Conservation (phyloP, 495 filamentous ascomycete species). For the Lophiotrema nucula region DNA sequence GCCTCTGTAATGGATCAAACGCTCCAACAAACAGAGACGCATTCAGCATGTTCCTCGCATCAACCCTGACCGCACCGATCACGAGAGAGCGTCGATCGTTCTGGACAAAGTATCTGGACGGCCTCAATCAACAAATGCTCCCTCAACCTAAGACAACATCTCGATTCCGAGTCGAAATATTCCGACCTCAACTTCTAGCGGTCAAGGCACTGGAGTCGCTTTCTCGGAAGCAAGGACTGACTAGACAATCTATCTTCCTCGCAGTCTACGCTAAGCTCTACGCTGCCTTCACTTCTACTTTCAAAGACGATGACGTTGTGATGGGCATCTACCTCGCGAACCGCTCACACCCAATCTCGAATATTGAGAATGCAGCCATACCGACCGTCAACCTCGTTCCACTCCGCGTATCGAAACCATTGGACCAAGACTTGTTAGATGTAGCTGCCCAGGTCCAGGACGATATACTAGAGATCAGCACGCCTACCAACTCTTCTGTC, state of each 20-base stretch:
- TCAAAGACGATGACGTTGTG: constrained; percentile 40
- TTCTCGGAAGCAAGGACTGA: constrained; percentile 44
- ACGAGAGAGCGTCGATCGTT: constrained; percentile 42
- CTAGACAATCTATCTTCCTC: constrained; percentile 52
- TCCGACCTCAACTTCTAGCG: constrained; percentile 37
- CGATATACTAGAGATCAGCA: constrained; percentile 48
- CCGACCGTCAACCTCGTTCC: constrained; percentile 58
- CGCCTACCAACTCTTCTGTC: constrained; percentile 41
- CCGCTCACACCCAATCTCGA: constrained; percentile 47
- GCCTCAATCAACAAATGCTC: constrained; percentile 14
- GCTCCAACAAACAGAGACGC: neutral
- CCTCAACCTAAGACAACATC: constrained; percentile 4
- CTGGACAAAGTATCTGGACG: constrained; percentile 56
- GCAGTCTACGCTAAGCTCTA: constrained; percentile 50
- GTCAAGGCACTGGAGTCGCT: constrained; percentile 35
- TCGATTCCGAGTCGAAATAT: constrained; percentile 41
- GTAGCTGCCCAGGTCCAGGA: constrained; percentile 48
- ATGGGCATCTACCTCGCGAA: constrained; percentile 59
- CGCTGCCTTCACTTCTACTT: constrained; percentile 29
- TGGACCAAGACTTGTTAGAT: constrained; percentile 34
- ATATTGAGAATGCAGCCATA: constrained; percentile 40
- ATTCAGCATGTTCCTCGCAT: constrained; percentile 37
- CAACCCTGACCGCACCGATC: constrained; percentile 29
- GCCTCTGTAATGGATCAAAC: constrained; percentile 37
- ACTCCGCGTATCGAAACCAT: constrained; percentile 42